These are phyloP conservation scores for Gossypium thurberi DNA, from an alignment of 345 rosid genomes.

Conservation along the genomic window DNA sequence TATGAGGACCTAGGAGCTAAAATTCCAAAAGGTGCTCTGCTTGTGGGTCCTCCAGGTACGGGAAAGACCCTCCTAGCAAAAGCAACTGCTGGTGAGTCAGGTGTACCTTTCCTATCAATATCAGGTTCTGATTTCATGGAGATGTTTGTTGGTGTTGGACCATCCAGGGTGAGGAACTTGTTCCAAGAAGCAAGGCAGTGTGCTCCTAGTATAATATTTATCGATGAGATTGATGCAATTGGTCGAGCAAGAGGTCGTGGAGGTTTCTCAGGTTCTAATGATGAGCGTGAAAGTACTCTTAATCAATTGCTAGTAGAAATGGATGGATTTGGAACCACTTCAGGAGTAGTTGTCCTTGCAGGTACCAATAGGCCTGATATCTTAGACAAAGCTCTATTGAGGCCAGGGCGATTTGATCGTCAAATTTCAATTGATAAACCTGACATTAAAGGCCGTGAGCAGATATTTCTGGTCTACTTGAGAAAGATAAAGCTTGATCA, in stretches of 20 bases:
- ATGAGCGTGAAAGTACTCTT: conserved; percentile 94
- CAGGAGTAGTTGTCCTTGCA: conserved; percentile 95
- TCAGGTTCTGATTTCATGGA: conserved; percentile 99
- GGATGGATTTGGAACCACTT: conserved; percentile 96
- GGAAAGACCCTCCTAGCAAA: conserved; percentile 97
- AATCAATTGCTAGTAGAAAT: conserved; percentile 90
- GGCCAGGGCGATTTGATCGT: conserved; percentile 93
- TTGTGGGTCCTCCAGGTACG: conserved; percentile 95
- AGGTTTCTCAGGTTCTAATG: conserved; percentile 73
- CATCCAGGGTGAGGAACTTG: conserved; percentile 89
- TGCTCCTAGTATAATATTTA: conserved; percentile 89
- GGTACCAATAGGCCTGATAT: conserved; percentile 97
- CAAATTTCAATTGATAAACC: conserved; percentile 88
- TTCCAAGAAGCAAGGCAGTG: conserved; percentile 92
- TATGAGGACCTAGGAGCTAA: conserved; percentile 94
- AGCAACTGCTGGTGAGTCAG: conserved; percentile 97
- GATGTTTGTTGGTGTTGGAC: conserved; percentile 99
- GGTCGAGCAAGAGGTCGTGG: conserved; percentile 98
- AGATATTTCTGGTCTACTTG: conserved; percentile 78
- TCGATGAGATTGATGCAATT: conserved; percentile 95
- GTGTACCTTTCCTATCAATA: conserved; percentile 83
- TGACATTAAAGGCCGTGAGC: conserved; percentile 85
- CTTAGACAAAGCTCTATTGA: conserved; percentile 76
- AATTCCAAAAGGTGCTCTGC: conserved; percentile 90
- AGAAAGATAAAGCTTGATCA: conserved; percentile 79